Evolutionary conservation across 2,329 filamentous ascomycete species (phyloP).

Genomic region (Stagonosporopsis rhizophila): DNA sequence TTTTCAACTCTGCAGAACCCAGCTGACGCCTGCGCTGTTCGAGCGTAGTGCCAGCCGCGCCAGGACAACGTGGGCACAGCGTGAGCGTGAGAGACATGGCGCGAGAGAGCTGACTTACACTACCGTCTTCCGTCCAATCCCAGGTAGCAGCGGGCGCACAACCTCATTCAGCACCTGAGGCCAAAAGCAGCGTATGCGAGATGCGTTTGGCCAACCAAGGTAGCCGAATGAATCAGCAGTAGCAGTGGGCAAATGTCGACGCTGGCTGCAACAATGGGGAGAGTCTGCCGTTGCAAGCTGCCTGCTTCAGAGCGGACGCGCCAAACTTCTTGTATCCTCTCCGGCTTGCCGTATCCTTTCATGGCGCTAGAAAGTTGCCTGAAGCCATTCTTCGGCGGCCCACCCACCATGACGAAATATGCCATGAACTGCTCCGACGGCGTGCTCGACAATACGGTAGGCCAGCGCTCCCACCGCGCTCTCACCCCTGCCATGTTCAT

Average conservation of each 20-base stretch:
- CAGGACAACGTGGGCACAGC: slow-evolving; percentile 27
- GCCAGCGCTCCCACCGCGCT: no score
- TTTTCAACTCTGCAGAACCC: slow-evolving; percentile 15
- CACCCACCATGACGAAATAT: slow-evolving; percentile 37
- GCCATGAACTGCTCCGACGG: slow-evolving; percentile 22
- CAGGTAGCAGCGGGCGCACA: slow-evolving; percentile 17
- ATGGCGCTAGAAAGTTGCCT: slow-evolving; percentile 28
- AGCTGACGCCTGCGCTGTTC: slow-evolving; percentile 30
- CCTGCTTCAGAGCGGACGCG: slow-evolving; percentile 4
- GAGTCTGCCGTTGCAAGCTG: slow-evolving; percentile 13
- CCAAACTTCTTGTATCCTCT: slow-evolving; percentile 19
- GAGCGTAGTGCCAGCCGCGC: slow-evolving; percentile 27
- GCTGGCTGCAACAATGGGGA: neutral
- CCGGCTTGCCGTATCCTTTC: slow-evolving; percentile 30
- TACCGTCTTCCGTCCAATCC: slow-evolving; percentile 24
- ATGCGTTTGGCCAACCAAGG: neutral
- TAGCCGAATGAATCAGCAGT: slow-evolving; percentile 1
- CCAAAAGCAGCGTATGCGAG: slow-evolving; percentile 4
- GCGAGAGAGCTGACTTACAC: slow-evolving; percentile 32
- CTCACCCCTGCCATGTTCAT: slow-evolving; percentile 22
- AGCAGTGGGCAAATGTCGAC: slow-evolving; percentile 3
- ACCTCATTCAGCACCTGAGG: slow-evolving; percentile 8
- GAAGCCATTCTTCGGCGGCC: slow-evolving; percentile 29
- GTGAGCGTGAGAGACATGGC: slow-evolving; percentile 21
- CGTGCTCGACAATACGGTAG: slow-evolving; percentile 10